Base-by-base conservation (phyloP, 2,329 filamentous ascomycete genomes). In the Lasiodiplodia gonubiensis region DNA sequence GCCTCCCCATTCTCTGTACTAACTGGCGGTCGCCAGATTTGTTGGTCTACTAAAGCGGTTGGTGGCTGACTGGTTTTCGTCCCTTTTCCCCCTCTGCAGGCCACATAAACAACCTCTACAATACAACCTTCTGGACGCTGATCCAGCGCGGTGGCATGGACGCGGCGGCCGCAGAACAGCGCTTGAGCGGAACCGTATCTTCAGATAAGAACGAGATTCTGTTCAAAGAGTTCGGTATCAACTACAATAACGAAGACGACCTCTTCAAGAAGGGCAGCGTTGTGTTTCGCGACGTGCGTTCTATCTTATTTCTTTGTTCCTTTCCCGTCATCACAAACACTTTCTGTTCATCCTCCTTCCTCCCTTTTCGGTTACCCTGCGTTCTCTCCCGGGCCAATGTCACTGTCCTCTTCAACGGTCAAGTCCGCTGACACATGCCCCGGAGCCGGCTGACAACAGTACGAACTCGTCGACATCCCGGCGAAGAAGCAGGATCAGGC, bases 31-130 rank as follows among this genome's bases (percentile, higher is more conserved):
- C 3, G 30, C 30, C 8, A 10, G 1, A 8, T 1, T 30, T 30
- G 30, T 30, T 30, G 30, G 30, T 8, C 8, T 30, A 30, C 10
- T 30, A 8, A 2, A 30, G 1, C 0, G 30, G 8, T 33, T 33
- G 1, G 30, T 10, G 30, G 39, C 39, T 42, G 39, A 42, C 2
- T 18, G 18, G 6, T 18, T 18, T 18, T 18, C 0, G 39, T 42
- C 16, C 7, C 5, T 42, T 18, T 18, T 6, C 2, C 12, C 30
- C 37, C 5, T 12, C 16, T 21, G 12, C 68, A 94, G 92, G 92
- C 71, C 95, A 99, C 77, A 97, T 99, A 73, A 99, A 99, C 79
- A 99, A 99, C 75, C 86, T 99, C 4, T 99, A 97, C 80, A 99
- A 99, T 77, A 99, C 95, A 0, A 92, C 93, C 0, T 98, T 98